phyloP scores from a whole-genome alignment of 257 asterid species.

The Solanum paucissectum region DNA sequence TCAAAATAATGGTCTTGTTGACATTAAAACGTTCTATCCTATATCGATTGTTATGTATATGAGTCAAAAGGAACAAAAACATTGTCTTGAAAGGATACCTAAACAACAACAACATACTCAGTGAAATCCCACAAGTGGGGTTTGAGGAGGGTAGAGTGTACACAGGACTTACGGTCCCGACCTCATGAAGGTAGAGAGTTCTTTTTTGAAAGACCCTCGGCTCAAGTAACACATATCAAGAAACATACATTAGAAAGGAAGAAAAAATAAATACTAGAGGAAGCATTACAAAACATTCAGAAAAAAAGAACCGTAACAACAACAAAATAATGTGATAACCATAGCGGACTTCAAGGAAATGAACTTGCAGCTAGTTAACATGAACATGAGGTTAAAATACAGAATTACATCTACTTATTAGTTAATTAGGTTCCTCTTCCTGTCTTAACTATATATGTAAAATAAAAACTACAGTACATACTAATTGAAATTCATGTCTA shows the following conservation, averaged over 20 bases:
- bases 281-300: background rate
- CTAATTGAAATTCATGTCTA: too few species aligned
- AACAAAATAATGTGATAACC: too few species aligned
- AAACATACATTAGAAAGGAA: background rate
- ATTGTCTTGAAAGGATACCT: background rate
- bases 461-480: too few species aligned
- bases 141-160: background rate
- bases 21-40: background rate
- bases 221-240: background rate
- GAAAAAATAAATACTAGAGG: background rate
- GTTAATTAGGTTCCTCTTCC: too few species aligned
- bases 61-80: background rate
- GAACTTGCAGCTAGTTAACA: too few species aligned
- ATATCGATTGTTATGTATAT: background rate
- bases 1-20: background rate
- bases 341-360: too few species aligned
- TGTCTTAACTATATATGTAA: too few species aligned
- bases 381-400: too few species aligned
- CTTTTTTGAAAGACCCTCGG: background rate
- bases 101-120: background rate
- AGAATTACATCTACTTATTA: too few species aligned
- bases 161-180: rapidly evolving
- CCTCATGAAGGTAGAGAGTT: background rate
- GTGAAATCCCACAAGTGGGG: background rate
- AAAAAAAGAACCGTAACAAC: too few species aligned